Evolutionary conservation across 768 basidiomycete genomes (phyloP), one percentile per base, ranked within the genome.

Genomic region (Mrakia blollopis): DNA sequence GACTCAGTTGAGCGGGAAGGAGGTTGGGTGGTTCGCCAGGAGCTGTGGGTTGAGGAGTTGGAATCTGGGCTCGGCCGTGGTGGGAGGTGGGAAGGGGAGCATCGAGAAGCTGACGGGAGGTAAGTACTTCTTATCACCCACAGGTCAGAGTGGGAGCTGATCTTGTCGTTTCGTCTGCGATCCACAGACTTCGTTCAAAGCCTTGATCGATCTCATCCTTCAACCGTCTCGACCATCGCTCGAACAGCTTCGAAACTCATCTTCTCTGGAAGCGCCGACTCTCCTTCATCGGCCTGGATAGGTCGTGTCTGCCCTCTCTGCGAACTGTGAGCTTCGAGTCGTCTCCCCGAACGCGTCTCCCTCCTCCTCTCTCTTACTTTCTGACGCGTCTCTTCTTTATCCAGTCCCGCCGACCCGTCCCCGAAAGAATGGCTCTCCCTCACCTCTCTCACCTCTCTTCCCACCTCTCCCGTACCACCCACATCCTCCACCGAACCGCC

Each of bases 151-250:
- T 30, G 52, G 74, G 30, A 67, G 75, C 63, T 14, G 11, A 39
- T 30, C 68, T 9, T 13, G 13, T 68, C 23, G 13, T 44, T 28
- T 18, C 25, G 16, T 37, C 13, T 14, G 5, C 44, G 44, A 11
- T 28, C 18, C 23, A 14, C 41, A 78, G 77, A 78, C 50, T 78
- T 78, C 54, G 62, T 78, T 23, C 73, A 74, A n/a, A 74, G 73
- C n/a, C 57, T 78, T 35, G 69, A 78, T 30, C 68, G 54, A 30
- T 70, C 77, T 8, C 77, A 78, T n/a, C 77, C 77, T 0, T 74
- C 77, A 11, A 78, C 77, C 11, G 77, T 78, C 13, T 74, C 72
- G 16, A 78, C 77, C 23, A 78, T 78, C 54, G 67, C 77, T 16
- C 65, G 77, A 18, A 78, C 77, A 25, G 52, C 77, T 11, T 67